Base-by-base conservation (phyloP, 116 monocot species). In the Papilionanthe hybrid region DNA sequence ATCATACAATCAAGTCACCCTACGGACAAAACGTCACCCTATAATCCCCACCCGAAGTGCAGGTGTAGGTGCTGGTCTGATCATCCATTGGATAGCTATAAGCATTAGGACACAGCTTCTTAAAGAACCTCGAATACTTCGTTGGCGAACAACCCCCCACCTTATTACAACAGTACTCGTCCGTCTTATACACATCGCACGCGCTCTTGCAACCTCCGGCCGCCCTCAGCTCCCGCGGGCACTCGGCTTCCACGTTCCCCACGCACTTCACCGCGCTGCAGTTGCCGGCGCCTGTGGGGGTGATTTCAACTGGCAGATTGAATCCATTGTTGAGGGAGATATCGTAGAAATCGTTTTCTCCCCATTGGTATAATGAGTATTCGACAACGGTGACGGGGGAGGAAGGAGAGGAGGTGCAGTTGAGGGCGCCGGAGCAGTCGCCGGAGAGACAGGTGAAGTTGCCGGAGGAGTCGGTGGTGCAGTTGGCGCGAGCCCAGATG, bases 231-330 rank as follows among this genome's bases (percentile, higher is more conserved):
- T 45, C n/a, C 5, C 19, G n/a, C n/a, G 83, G 86, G 77, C 86
- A 86, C 72, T 72, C 47, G 0, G 47, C 32, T 0, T 15, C 44
- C 57, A 82, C 32, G 77, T 87, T 76, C 47, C 78, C 83, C 1
- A 76, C 5, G 77, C 91, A 88, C 7, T 67, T 55, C 55, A 79
- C 84, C 8, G 72, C 79, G 9, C 50, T 71, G 75, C 84, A 78
- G 49, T 56, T 29, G 0, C 78, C 78, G 9, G 63, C 9, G 0
- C 43, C 29, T 29, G 75, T 78, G 0, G 88, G 83, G 12, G 44
- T 27, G 82, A 92, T 83, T 32, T 81, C 84, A 80, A 90, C 82
- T 4, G 88, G 90, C 50, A 92, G 80, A 78, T 92, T 90, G 86
- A 90, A 90, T 0, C 90, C 92, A 56, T 86, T 84, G 15, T 88